Evolutionary conservation across 495 filamentous ascomycete species (phyloP), one percentile per base, ranked within the genome.

Genomic region (Schizothecium vesticola): DNA sequence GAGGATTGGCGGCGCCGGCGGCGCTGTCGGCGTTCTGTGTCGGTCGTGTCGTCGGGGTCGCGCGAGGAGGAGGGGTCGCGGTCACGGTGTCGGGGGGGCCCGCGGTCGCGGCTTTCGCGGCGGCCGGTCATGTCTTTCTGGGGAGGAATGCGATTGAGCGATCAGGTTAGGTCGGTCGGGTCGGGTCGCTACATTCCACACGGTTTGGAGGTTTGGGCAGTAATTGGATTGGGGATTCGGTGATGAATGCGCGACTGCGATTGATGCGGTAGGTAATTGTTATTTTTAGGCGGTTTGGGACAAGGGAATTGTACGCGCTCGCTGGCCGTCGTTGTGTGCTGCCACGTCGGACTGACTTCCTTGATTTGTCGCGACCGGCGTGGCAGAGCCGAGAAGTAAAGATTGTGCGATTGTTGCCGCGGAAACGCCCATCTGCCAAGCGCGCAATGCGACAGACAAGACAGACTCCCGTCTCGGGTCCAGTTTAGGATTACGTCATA

Each of bases 11-110:
- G 58, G 9, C n/a, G 57, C 22, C 13, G 57, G 1, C 24, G 57
- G n/a, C n/a, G 57, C 22, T 59, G 22, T 24, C 24, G 57, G 57
- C 24, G 57, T 2, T 51, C 43, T 5, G 43, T 51, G 43, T 51
- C 43, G 43, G 43, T 51, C 19, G 43, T 51, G 43, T 51, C 43
- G 43, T 51, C 43, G 43, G 43, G 43, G 43, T 51, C 43, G 43
- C 43, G 43, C 43, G 43, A 51, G 43, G 43, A 51, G n/a, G 68
- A 69, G 21, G 74, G 51, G 24, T 78, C 78, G 33, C 65, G 67
- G 29, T 62, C 57, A 55, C 65, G 72, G 64, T 64, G 65, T 64
- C 59, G 43, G 12, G 23, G 25, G 59, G 29, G 9, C 6, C 36
- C 36, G 29, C 33, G 65, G 58, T 51, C 29, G 55, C 33, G 63